phyloP scores from a whole-genome alignment of 495 filamentous ascomycete genomes.

The Cetradonia linearis region DNA sequence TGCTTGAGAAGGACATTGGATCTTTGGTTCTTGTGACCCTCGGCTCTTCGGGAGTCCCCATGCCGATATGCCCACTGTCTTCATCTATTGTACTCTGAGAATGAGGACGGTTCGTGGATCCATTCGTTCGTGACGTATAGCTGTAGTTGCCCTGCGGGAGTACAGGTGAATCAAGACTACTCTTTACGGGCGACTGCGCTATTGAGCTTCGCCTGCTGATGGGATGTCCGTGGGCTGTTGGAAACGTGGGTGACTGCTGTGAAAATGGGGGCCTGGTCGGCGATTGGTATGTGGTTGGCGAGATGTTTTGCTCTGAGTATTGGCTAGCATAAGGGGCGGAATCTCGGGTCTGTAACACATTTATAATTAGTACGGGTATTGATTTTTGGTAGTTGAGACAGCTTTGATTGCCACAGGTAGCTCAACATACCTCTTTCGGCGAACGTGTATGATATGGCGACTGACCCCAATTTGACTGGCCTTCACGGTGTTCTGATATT shows the following conservation, averaged over 20 bases:
- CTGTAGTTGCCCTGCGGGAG: conserved; percentile 25
- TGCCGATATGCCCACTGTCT: conserved; percentile 32
- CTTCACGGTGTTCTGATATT: conserved; percentile 32
- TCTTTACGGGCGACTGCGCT: conserved; percentile 37
- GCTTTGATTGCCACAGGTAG: not conserved
- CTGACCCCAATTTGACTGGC: conserved; percentile 26
- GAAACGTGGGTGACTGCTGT: conserved; percentile 23
- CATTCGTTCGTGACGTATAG: conserved; percentile 16
- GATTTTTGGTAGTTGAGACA: conserved; percentile 16
- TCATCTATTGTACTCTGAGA: conserved; percentile 30
- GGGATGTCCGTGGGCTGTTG: conserved; percentile 39
- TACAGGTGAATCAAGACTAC: conserved; percentile 34
- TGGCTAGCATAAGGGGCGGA: conserved; percentile 18
- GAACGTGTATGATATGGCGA: conserved; percentile 29
- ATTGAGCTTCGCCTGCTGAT: conserved; percentile 34
- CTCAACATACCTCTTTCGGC: conserved; percentile 30
- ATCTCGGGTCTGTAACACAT: conserved; percentile 18
- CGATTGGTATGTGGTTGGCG: conserved; percentile 23
- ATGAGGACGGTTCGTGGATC: conserved; percentile 13
- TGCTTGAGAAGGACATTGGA: conserved; percentile 87
- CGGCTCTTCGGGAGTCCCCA: conserved; percentile 28
- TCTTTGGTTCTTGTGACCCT: conserved; percentile 59
- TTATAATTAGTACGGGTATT: conserved; percentile 11
- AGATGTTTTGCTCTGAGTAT: conserved; percentile 21
- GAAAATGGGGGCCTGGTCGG: conserved; percentile 21